Evolutionary conservation across 208 protist genomes (phyloP), one percentile per base, ranked within the genome.

Genomic region (Kentomonas sorsogonicus): DNA sequence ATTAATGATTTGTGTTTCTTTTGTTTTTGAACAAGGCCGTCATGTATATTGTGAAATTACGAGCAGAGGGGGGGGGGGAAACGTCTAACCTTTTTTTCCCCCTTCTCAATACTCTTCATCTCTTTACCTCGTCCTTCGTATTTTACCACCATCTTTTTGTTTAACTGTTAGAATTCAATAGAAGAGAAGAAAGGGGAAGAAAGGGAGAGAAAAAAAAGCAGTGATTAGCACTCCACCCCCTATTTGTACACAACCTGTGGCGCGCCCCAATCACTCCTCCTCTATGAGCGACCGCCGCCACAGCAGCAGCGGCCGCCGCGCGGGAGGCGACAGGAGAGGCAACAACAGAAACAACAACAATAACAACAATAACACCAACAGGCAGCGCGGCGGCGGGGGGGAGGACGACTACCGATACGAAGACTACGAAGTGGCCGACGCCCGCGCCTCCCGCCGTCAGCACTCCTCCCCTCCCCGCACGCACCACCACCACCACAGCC

Each of bases 61-160:
- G 11, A 47, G 26, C 10, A 47, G 26, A 23, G 26, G 15, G 11
- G n/a, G n/a, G n/a, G n/a, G 26, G 26, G 26, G 18, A 40, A 20
- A 18, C 25, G 31, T 20, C 18, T n/a, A n/a, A 23, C 39, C 10
- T 4, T 20, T 29, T 10, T 57, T 45, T 27, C 59, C 26, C 44
- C 29, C 22, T 48, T 16, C 10, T 39, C 27, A n/a, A 38, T 45
- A 48, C 31, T 45, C 26, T 59, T 52, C 27, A 9, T 60, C 18
- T 51, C 25, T 60, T 50, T 59, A 51, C 23, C 15, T 39, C 47
- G 31, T 23, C 27, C 44, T 62, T 26, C 56, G 30, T 62, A 16
- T 33, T 53, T 52, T 30, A 29, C 50, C 30, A 22, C 1, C 18
- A 26, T 44, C 7, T 27, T 52, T 29, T 41, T 53, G 15, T 5